phyloP scores from a whole-genome alignment of 805 yeast genomes.

The Saturnispora sekii region DNA sequence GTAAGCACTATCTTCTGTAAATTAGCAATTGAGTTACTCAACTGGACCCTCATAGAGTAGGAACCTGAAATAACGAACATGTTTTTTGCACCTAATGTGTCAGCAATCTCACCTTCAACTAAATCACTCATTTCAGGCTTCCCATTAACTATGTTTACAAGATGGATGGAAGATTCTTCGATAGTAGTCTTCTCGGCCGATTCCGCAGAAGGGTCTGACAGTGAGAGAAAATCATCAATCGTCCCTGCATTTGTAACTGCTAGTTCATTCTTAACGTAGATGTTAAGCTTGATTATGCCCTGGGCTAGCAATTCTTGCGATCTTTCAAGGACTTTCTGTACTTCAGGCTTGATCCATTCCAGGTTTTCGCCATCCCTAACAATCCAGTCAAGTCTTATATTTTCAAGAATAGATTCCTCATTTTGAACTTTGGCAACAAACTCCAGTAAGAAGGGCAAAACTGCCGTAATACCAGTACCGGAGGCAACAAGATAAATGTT shows the following conservation, averaged over 20 bases:
- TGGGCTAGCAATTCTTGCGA: slow-evolving; percentile 14
- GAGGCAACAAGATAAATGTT: slow-evolving; percentile 33
- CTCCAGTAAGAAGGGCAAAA: slow-evolving; percentile 31
- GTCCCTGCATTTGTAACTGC: background rate
- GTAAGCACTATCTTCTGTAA: slow-evolving; percentile 29
- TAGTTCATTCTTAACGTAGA: slow-evolving; percentile 10
- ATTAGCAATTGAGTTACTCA: slow-evolving; percentile 22
- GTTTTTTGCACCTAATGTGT: slow-evolving; percentile 26
- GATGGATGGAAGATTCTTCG: too few relatives aligned
- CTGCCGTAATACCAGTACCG: slow-evolving; percentile 46
- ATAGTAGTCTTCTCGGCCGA: background rate
- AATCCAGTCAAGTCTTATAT: slow-evolving; percentile 37
- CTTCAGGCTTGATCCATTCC: slow-evolving; percentile 34
- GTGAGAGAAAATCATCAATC: background rate
- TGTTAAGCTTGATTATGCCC: slow-evolving; percentile 11
- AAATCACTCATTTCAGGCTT: slow-evolving; percentile 12
- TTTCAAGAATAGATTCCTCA: too few relatives aligned
- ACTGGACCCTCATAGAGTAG: slow-evolving; percentile 29
- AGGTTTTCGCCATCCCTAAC: slow-evolving; percentile 27
- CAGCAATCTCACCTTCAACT: slow-evolving; percentile 18
- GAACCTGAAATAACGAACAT: slow-evolving; percentile 40
- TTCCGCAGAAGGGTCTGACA: background rate
- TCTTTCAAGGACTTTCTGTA: slow-evolving; percentile 22
- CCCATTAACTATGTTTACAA: too few relatives aligned
- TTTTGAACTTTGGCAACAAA: slow-evolving; percentile 16